Percentiles rank a stretch among this genome's conserved stretches.
These are phyloP conservation scores for Ceratocystis ficicola DNA, from an alignment of 2,329 filamentous ascomycete genomes.

Conservation along the genomic window DNA sequence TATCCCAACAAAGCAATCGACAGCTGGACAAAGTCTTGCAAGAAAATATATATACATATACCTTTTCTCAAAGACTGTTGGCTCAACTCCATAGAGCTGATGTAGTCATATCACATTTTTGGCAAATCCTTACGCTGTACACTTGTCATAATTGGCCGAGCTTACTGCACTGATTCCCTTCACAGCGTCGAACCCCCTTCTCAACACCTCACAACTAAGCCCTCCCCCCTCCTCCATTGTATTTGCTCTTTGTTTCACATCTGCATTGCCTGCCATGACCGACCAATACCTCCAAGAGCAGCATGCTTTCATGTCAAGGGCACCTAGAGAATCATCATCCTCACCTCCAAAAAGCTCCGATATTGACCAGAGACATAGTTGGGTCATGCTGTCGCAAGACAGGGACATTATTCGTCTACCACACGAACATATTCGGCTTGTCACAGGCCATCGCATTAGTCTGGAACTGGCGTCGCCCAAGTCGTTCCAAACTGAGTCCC, in stretches of 20 bases:
- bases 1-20: no score
- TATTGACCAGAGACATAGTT: slow-evolving; percentile 49
- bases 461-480: slow-evolving; percentile 62
- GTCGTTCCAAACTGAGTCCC: slow-evolving; percentile 45
- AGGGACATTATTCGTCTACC: slow-evolving; percentile 72
- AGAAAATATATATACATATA: neutral
- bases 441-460: slow-evolving; percentile 65
- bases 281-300: slow-evolving; percentile 32
- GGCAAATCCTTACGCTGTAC: no score
- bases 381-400: slow-evolving; percentile 79
- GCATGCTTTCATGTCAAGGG: slow-evolving; percentile 29
- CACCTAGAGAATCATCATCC: neutral
- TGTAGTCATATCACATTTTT: no score
- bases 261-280: slow-evolving; percentile 31
- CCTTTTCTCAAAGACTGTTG: no score
- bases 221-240: neutral
- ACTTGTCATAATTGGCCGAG: neutral
- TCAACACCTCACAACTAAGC: neutral
- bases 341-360: slow-evolving; percentile 26
- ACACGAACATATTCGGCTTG: slow-evolving; percentile 69
- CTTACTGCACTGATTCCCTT: neutral
- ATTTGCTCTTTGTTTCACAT: neutral
- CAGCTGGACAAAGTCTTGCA: neutral
- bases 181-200: no score
- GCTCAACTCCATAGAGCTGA: no score